A percentile compares a stretch with the other conserved stretches of the same genome.
phyloP scores from a whole-genome alignment of 2,329 filamentous ascomycete species.

The Aspergillus sp. region DNA sequence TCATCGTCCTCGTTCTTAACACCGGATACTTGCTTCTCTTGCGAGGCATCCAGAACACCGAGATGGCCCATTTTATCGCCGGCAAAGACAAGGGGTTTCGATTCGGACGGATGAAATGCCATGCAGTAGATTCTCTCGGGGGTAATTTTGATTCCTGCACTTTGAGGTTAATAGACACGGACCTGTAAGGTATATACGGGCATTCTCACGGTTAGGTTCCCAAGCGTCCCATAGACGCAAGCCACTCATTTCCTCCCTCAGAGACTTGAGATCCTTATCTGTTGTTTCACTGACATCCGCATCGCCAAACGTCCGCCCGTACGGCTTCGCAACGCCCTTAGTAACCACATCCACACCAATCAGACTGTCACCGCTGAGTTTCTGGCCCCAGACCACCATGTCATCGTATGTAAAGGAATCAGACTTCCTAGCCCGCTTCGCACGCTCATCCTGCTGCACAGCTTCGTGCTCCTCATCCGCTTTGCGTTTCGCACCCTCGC shows the following conservation, averaged over 20 bases:
- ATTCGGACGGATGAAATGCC: constrained; percentile 74
- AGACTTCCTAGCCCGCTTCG: constrained; percentile 56
- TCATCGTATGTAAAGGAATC: constrained; percentile 64
- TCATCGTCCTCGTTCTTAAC: constrained; percentile 52
- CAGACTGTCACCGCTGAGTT: constrained; percentile 58
- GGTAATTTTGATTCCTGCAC: constrained; percentile 74
- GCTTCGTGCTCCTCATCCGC: constrained; percentile 55
- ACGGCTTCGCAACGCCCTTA: constrained; percentile 63
- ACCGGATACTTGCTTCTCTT: constrained; percentile 34
- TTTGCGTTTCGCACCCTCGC: constrained; percentile 59
- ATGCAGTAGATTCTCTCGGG: constrained; percentile 81
- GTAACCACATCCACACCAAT: constrained; percentile 50
- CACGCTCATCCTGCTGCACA: constrained; percentile 47
- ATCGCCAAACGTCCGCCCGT: constrained; percentile 75
- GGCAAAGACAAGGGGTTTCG: constrained; percentile 83
- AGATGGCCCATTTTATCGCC: constrained; percentile 89
- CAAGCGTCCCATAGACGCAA: constrained; percentile 76
- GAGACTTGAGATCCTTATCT: constrained; percentile 61
- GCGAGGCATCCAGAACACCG: constrained; percentile 72
- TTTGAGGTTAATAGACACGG: constrained; percentile 3
- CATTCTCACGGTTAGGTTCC: constrained; percentile 60
- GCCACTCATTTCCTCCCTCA: constrained; percentile 67
- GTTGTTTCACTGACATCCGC: constrained; percentile 72
- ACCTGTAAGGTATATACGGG: neutral
- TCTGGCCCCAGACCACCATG: constrained; percentile 69